Evolutionary conservation across 176 grass and related monocot genomes (phyloP).

Genomic region (Saccharum officinarum): DNA sequence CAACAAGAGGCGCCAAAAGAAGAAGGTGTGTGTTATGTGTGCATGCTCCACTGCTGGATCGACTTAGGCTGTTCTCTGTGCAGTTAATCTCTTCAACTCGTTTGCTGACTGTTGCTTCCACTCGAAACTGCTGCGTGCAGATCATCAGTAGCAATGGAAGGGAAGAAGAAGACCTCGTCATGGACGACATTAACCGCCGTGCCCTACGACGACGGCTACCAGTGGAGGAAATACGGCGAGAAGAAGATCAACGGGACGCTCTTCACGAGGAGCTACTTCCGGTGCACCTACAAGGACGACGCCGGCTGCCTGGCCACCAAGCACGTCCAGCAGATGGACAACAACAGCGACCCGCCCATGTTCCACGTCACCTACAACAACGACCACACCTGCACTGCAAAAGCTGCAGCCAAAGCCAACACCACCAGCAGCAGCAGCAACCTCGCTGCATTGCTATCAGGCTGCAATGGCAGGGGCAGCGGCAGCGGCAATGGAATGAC

Average conservation of each 20-base stretch:
- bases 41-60: not conserved
- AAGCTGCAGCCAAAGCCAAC: not conserved
- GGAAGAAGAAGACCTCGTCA: not conserved
- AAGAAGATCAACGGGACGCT: conserved; percentile 54
- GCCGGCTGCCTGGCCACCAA: conserved; percentile 15
- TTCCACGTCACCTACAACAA: conserved; percentile 34
- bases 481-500: too few species aligned
- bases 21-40: not conserved
- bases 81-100: too few species aligned
- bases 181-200: not conserved
- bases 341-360: not conserved
- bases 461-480: too few species aligned
- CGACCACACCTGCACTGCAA: conserved; percentile 30
- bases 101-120: too few species aligned
- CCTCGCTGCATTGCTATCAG: not conserved
- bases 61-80: too few species aligned
- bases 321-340: conserved; percentile 17
- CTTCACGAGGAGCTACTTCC: conserved; percentile 32
- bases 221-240: conserved; percentile 89
- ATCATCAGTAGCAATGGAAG: not conserved
- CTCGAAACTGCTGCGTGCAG: not conserved
- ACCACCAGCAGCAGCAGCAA: not conserved
- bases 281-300: conserved; percentile 34
- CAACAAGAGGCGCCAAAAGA: conserved; percentile 16
- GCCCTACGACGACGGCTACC: not conserved